Evolutionary conservation across 495 filamentous ascomycete species (phyloP), one percentile per base, ranked within the genome.

Genomic region (Articulospora tetracladia): DNA sequence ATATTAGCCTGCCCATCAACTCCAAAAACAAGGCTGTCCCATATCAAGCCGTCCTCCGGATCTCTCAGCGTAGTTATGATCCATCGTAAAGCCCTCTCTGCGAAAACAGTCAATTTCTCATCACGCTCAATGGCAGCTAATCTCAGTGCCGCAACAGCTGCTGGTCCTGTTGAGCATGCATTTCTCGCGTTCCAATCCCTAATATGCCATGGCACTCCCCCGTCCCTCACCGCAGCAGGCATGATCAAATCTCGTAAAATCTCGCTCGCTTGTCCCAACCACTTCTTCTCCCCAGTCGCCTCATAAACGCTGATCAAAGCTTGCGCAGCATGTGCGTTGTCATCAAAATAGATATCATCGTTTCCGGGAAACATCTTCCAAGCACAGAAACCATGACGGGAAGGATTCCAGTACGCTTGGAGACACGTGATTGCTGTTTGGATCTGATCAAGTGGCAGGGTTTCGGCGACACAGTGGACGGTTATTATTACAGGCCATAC

Each of bases 361-460:
- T 50, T 50, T 25, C 47, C 47, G 6, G 47, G 47, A 50, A 50
- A 50, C 47, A 50, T 50, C 25, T 50, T 50, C 47, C 47, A 50
- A 50, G 47, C 47, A 50, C 47, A 50, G 25, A 50, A 50, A 8
- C 20, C 47, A 50, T 50, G 47, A 25, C 47, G 20, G 2, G 22
- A 24, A 50, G 47, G 47, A 27, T 50, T 50, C 47, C 47, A 50
- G 25, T 50, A 50, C 3, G 47, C 47, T 25, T 50, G 47, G 4
- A 50, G 25, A 25, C 47, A 50, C 7, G 23, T 25, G 20, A 50
- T 25, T 8, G 47, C 47, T 7, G 20, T 50, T 12, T 50, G 47
- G 19, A 50, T 12, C 10, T 50, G 22, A 12, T 24, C 4, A 6
- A 8, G 11, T 6, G 47, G 47, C 4, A 50, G 47, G 17, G 22